Evolutionary conservation across 768 basidiomycete species (phyloP).

Genomic region (Lactarius sanguifluus): DNA sequence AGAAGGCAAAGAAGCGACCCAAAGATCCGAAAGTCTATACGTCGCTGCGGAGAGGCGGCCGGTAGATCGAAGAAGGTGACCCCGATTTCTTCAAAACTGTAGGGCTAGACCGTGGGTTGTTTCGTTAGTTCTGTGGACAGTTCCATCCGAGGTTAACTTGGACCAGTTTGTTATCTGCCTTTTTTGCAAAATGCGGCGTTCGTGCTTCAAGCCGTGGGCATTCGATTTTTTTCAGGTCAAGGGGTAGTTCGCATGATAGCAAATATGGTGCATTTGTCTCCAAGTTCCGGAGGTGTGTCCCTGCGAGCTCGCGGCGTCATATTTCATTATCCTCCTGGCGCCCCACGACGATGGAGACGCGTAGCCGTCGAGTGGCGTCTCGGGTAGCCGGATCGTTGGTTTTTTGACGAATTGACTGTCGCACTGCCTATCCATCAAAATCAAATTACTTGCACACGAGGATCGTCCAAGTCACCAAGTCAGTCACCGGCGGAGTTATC

Average conservation of each 20-base stretch:
- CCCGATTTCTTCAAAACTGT: neutral
- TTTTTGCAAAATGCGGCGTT: neutral
- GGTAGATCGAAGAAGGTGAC: constrained; percentile 5
- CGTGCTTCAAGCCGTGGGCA: neutral
- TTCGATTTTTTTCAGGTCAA: neutral
- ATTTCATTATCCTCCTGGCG: neutral
- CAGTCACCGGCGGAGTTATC: neutral
- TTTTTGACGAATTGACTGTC: neutral
- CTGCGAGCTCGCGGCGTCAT: constrained; percentile 4
- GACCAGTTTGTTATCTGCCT: neutral
- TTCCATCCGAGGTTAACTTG: neutral
- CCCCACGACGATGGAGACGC: neutral
- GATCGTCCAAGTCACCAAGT: neutral
- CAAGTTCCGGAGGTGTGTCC: constrained; percentile 13
- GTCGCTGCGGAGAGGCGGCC: constrained; percentile 18
- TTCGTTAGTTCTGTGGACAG: neutral
- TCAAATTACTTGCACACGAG: neutral
- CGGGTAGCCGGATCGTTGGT: neutral
- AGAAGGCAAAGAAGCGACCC: neutral
- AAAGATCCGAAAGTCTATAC: neutral
- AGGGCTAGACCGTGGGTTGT: neutral
- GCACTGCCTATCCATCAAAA: neutral
- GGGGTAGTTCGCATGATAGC: constrained; percentile 4
- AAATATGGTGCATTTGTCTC: neutral
- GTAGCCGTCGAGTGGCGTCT: neutral